Evolutionary conservation across 129 eudicot genomes (phyloP).

Genomic region (Pseudognaphalium luteoalbum): DNA sequence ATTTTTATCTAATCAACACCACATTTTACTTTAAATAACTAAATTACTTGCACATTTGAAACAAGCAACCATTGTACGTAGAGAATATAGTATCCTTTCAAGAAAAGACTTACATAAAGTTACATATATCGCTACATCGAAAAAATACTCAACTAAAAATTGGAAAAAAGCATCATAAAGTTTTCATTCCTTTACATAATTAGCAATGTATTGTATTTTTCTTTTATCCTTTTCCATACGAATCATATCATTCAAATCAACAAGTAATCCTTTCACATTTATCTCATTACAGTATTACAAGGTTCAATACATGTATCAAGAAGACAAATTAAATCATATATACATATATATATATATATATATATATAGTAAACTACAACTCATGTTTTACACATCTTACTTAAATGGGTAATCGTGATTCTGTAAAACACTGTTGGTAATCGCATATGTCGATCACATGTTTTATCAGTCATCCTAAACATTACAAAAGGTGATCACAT

Average conservation of each 20-base stretch:
- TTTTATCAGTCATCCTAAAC: neutral
- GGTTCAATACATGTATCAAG: neutral
- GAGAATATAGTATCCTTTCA: neutral
- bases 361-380: neutral
- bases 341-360: neutral
- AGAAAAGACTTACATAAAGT: too few species aligned
- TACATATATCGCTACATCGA: too few species aligned
- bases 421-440: neutral
- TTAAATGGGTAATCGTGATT: neutral
- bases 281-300: neutral
- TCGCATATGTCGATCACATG: slow-evolving; percentile 6
- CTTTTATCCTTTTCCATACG: too few species aligned
- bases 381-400: slow-evolving; percentile 8
- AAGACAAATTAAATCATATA: neutral
- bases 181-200: too few species aligned
- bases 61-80: neutral
- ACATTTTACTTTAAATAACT: neutral
- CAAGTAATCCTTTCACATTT: neutral
- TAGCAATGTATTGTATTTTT: neutral
- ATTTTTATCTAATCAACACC: neutral
- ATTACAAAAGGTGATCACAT: neutral
- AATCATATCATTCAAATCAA: neutral
- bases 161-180: neutral
- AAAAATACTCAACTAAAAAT: neutral
- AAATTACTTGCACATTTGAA: neutral